Base-by-base conservation (phyloP, 2,329 filamentous ascomycete species). In the Cladophialophora exuberans region DNA sequence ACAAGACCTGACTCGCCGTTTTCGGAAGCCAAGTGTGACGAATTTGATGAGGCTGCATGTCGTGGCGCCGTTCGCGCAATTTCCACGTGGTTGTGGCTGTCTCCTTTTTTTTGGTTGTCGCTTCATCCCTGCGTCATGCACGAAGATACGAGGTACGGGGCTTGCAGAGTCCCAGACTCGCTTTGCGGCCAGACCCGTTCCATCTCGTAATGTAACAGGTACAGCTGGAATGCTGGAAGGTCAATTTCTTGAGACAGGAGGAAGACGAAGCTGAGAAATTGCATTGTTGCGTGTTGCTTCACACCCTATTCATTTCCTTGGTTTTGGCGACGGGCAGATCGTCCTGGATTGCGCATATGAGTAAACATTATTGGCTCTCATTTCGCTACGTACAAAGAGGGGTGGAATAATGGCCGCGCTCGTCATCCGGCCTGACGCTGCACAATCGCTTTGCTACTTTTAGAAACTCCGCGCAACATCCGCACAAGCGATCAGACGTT, bases 1-100 rank as follows among this genome's bases (percentile, higher is more conserved):
- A 38, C 17, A 6, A 42, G 38, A 20, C n/a, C 7, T 38, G 31
- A n/a, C 20, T 15, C 17, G 45, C 33, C 36, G 36, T 20, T 36
- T 48, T 15, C 17, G 20, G 26, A n/a, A 33, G 33, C 31, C 47
- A 30, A 49, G 33, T 39, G 33, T 39, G 33, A 31, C 22, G 39
- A 42, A 25, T 20, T 42, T 42, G 39, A 22, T 49, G 22, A 15
- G 39, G n/a, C 18, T 56, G 47, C 49, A 52, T 56, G 22, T 47
- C 41, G 57, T 59, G 57, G 57, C 50, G 57, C 25, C 11, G 20
- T 20, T 61, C 58, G 54, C 55, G 58, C 55, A 58, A 58, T 58
- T 45, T 58, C 55, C 58, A 61, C 58, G 58, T 61, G 58, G 48
- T 55, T 42, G 55, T 55, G 53, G 53, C 52, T 25, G 36, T 18